Conservation (phyloP, 2,329 filamentous ascomycete genomes). For the Clonostachys byssicola region DNA sequence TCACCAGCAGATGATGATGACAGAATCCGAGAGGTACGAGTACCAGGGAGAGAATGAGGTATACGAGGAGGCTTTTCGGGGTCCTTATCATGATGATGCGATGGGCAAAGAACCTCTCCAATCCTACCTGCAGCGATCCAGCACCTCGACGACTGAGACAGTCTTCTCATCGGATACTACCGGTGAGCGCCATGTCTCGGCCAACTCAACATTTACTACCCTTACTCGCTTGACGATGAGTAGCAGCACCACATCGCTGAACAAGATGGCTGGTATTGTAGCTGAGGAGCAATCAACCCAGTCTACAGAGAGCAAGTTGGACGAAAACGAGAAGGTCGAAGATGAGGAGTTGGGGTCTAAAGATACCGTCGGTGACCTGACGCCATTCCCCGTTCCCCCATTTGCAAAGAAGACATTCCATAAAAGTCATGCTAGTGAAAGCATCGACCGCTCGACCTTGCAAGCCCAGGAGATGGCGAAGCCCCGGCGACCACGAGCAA, state of each 20-base stretch:
- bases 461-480: constrained; percentile 21
- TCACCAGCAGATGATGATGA: constrained; percentile 44
- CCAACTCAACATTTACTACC: constrained; percentile 47
- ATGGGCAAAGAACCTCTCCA: constrained; percentile 1
- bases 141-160: constrained; percentile 51
- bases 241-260: constrained; percentile 43
- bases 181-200: constrained; percentile 48
- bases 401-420: constrained; percentile 17
- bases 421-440: constrained; percentile 31
- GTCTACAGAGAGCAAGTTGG: background rate
- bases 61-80: constrained; percentile 10
- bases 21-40: constrained; percentile 15
- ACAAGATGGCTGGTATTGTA: constrained; percentile 23
- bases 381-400: constrained; percentile 14
- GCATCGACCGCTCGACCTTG: constrained; percentile 18
- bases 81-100: constrained; percentile 4
- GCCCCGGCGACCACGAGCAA: constrained; percentile 31
- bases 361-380: constrained; percentile 27
- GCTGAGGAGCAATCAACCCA: constrained; percentile 13
- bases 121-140: constrained; percentile 38
- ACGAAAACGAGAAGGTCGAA: constrained; percentile 7
- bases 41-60: constrained; percentile 26
- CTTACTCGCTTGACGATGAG: constrained; percentile 50
- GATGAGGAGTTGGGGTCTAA: constrained; percentile 13
- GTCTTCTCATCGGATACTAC: constrained; percentile 39